Evolutionary conservation across 2,329 filamentous ascomycete genomes (phyloP).

Genomic region (Aspergillus pseudonomiae): DNA sequence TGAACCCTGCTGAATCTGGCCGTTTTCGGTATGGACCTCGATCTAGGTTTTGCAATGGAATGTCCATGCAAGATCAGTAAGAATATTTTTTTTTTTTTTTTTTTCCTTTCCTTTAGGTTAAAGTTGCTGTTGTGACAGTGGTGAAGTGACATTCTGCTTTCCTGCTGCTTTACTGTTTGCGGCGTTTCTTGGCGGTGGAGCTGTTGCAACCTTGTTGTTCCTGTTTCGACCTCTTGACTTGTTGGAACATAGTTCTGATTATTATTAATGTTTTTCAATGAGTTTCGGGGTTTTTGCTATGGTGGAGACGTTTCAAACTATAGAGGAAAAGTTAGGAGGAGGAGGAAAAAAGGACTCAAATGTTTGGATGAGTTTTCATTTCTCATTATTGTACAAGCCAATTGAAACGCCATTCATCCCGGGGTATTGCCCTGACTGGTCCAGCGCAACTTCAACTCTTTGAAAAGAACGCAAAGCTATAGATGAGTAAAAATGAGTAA

Average conservation of each 20-base stretch:
- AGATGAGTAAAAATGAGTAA: not conserved
- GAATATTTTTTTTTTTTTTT: no score
- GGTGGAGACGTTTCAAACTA: not conserved
- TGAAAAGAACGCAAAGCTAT: not conserved
- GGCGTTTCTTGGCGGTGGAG: not conserved
- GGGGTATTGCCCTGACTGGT: conserved; percentile 13
- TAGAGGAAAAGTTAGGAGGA: not conserved
- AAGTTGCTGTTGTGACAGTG: not conserved
- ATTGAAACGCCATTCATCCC: conserved; percentile 13
- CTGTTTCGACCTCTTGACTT: not conserved
- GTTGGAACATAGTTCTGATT: not conserved
- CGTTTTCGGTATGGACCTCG: not conserved
- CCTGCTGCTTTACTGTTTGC: not conserved
- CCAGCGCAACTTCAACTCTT: not conserved
- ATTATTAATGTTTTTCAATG: not conserved
- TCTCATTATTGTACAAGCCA: conserved; percentile 2
- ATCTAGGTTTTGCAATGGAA: not conserved
- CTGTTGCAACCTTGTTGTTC: not conserved
- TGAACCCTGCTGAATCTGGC: not conserved
- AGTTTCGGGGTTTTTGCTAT: not conserved
- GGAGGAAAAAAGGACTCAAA: not conserved
- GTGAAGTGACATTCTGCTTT: not conserved
- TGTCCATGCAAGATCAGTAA: not conserved
- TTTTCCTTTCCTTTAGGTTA: not conserved
- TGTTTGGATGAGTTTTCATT: not conserved